These are phyloP conservation scores for Suillus americanus DNA, from an alignment of 768 basidiomycete genomes.

Conservation along the genomic window DNA sequence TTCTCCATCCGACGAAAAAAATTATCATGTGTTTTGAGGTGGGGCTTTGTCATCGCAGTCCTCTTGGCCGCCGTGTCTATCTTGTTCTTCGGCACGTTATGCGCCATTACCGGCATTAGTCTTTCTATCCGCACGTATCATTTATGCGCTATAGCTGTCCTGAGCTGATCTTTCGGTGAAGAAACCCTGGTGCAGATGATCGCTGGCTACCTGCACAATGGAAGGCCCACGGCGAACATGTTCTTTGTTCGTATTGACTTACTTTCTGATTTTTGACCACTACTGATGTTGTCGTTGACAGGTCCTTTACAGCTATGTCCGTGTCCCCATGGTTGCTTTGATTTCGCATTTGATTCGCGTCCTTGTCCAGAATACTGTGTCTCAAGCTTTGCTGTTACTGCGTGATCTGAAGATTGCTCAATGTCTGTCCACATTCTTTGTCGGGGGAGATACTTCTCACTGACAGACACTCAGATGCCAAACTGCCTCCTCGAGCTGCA, in stretches of 20 bases:
- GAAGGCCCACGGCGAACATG: constrained; percentile 44
- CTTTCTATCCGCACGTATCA: constrained; percentile 20
- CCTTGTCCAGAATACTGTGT: not conserved
- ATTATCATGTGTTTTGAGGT: constrained; percentile 24
- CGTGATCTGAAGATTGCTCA: constrained; percentile 52
- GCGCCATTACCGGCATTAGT: constrained; percentile 43
- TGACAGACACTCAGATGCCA: constrained; percentile 43
- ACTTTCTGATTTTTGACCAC: constrained; percentile 9
- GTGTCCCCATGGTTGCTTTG: not conserved
- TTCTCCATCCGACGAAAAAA: not conserved
- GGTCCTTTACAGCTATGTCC: constrained; percentile 34
- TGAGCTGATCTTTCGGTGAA: constrained; percentile 2
- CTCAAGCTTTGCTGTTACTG: constrained; percentile 50
- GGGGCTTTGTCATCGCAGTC: constrained; percentile 53
- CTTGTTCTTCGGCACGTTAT: constrained; percentile 54
- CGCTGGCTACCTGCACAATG: constrained; percentile 35
- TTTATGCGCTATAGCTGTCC: not conserved
- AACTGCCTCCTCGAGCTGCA: constrained; percentile 63
- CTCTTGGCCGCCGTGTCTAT: constrained; percentile 49
- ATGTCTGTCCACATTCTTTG: constrained; percentile 12
- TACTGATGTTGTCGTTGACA: constrained; percentile 47
- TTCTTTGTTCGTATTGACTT: constrained; percentile 26
- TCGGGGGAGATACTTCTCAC: constrained; percentile 16
- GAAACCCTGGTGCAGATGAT: constrained; percentile 36
- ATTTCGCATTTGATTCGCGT: not conserved